Conservation (phyloP, 805 yeast genomes). For the Saccharomycopsis babjevae region DNA sequence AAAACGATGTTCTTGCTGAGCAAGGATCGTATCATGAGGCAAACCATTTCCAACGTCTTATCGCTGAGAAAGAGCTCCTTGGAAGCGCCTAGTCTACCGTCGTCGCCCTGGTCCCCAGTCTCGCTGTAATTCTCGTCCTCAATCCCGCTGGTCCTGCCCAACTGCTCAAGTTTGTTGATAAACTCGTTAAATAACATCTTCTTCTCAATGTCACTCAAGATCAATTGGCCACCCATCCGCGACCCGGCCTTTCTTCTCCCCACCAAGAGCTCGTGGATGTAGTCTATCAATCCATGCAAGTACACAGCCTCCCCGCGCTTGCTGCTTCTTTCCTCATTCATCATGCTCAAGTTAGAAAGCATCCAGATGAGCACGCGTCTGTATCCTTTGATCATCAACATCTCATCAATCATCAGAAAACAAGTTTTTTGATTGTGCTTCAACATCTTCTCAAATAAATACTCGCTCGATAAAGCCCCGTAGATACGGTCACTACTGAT, state of each 20-base stretch:
- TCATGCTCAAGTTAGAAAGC: constrained; percentile 48
- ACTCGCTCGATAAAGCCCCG: background rate
- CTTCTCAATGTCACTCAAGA: constrained; percentile 47
- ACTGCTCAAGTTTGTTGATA: constrained; percentile 40
- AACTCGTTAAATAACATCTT: constrained; percentile 65
- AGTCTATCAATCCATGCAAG: constrained; percentile 46
- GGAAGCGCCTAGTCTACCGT: background rate
- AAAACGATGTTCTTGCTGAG: constrained; percentile 36
- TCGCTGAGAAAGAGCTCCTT: background rate
- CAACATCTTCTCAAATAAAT: constrained; percentile 41
- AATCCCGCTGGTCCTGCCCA: constrained; percentile 25
- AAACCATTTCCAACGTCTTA: constrained; percentile 40
- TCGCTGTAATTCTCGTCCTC: background rate
- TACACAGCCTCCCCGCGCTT: background rate
- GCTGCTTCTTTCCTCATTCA: background rate
- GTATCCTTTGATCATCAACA: constrained; percentile 55
- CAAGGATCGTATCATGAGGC: constrained; percentile 52
- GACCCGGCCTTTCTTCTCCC: constrained; percentile 46
- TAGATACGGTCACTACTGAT: constrained; percentile 1
- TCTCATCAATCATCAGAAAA: constrained; percentile 53
- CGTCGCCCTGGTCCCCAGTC: background rate
- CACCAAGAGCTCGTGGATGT: constrained; percentile 49
- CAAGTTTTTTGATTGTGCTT: constrained; percentile 42
- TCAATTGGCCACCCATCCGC: constrained; percentile 41
- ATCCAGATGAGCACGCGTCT: constrained; percentile 60